phyloP scores from a whole-genome alignment of 495 filamentous ascomycete species.

The Bacidia rubella region DNA sequence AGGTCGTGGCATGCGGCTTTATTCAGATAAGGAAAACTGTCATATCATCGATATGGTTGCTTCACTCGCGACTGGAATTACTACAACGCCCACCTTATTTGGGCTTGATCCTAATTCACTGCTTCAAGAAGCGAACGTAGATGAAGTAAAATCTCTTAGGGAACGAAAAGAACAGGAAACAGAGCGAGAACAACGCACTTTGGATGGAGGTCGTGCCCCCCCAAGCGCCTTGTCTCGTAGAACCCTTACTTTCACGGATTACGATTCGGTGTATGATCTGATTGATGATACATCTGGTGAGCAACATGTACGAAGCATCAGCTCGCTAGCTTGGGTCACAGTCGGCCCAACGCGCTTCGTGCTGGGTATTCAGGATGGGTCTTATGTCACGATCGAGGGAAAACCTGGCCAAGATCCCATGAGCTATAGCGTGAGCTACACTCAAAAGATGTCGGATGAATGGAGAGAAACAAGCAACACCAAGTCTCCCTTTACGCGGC shows the following conservation, averaged over 20 bases:
- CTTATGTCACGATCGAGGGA: conserved; percentile 50
- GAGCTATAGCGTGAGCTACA: conserved; percentile 14
- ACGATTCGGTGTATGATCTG: conserved; percentile 77
- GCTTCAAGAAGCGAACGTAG: conserved; percentile 44
- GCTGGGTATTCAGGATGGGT: conserved; percentile 41
- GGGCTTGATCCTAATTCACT: conserved; percentile 80
- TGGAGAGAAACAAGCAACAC: conserved; percentile 2
- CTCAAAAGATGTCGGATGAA: conserved; percentile 13
- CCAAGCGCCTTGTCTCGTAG: conserved; percentile 16
- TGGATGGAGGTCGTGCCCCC: not conserved
- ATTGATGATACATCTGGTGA: conserved; percentile 71
- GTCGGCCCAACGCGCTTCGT: conserved; percentile 51
- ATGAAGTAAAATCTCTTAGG: conserved; percentile 41
- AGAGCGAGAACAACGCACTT: conserved; percentile 9
- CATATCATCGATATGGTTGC: conserved; percentile 97
- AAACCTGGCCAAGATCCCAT: not conserved
- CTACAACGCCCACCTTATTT: conserved; percentile 85
- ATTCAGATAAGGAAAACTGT: conserved; percentile 71
- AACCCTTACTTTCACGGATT: conserved; percentile 65
- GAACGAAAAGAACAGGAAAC: conserved; percentile 30
- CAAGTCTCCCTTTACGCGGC: conserved; percentile 47
- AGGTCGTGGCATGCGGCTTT: conserved; percentile 75
- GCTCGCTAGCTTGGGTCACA: conserved; percentile 66
- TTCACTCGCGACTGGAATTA: conserved; percentile 62
- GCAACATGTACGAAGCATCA: conserved; percentile 61